A percentile compares a stretch with the other conserved stretches of the same genome.
These are phyloP conservation scores for Ophiostoma sp. DNA, from an alignment of 2,329 filamentous ascomycete species.

Conservation along the genomic window DNA sequence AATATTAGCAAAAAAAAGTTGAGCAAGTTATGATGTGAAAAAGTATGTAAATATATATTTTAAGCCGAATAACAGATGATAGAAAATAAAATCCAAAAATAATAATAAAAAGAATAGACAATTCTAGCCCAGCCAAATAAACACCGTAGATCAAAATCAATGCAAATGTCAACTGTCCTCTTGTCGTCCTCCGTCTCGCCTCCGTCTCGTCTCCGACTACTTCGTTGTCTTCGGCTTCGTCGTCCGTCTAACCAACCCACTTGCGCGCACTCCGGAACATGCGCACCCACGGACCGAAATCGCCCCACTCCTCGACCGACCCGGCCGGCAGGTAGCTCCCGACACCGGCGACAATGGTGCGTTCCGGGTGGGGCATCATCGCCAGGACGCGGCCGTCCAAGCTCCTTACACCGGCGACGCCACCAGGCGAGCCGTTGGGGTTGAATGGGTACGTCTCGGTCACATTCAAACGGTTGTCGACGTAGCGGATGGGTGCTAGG, in stretches of 20 bases:
- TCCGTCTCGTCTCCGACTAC: no score
- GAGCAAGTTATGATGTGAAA: neutral
- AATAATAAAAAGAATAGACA: neutral
- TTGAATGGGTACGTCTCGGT: conserved; percentile 88
- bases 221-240: neutral
- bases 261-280: conserved; percentile 84
- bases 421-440: conserved; percentile 78
- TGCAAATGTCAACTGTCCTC: neutral
- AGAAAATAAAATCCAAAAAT: no score
- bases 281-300: conserved; percentile 80
- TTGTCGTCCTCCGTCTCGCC: no score
- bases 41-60: neutral
- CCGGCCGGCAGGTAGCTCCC: conserved; percentile 68
- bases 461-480: conserved; percentile 74
- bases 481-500: conserved; percentile 76
- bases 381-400: conserved; percentile 78
- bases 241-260: conserved; percentile 71
- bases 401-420: conserved; percentile 77
- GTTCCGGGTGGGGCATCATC: conserved; percentile 92
- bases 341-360: conserved; percentile 79
- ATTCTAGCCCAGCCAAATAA: neutral
- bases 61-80: neutral
- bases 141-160: conserved; percentile 3
- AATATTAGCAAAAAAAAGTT: neutral
- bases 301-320: conserved; percentile 67